Conservation (phyloP, 176 grass and related monocot genomes). For the Avena eriantha region DNA sequence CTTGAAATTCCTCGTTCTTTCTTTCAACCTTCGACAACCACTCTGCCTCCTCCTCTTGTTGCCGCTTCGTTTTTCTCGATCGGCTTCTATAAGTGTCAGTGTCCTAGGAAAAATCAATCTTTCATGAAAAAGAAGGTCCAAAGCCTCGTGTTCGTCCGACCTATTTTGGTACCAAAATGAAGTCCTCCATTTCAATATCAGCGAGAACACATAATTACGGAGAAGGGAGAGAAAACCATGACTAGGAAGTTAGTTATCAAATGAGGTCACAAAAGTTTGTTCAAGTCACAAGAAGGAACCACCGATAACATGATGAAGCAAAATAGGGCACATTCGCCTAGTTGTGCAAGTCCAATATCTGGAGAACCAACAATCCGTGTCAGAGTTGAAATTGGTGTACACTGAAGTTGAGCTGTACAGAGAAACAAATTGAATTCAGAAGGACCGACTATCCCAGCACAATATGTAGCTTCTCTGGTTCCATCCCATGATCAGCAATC, state of each 20-base stretch:
- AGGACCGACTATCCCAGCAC: slow-evolving; percentile 20
- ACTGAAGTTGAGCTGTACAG: neutral
- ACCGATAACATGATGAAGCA: neutral
- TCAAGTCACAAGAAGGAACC: neutral
- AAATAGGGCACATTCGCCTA: neutral
- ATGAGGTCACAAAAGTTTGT: neutral
- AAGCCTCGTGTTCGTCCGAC: too few species aligned
- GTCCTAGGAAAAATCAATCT: too few species aligned
- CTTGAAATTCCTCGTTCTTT: too few species aligned
- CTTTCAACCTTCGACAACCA: too few species aligned
- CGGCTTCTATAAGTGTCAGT: too few species aligned
- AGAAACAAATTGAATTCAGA: neutral
- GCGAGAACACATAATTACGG: slow-evolving; percentile 6
- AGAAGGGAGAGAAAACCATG: neutral
- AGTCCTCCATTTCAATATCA: slow-evolving; percentile 9
- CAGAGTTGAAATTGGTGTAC: neutral
- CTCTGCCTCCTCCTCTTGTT: too few species aligned
- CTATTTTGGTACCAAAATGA: neutral
- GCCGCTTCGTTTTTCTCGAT: too few species aligned
- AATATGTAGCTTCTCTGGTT: too few species aligned
- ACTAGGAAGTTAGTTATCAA: neutral
- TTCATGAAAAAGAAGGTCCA: too few species aligned
- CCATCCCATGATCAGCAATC: neutral
- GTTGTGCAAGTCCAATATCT: neutral
- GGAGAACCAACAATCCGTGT: slow-evolving; percentile 7